Conservation (phyloP, 2,329 filamentous ascomycete species). For the Emmonsiellopsis sp. region DNA sequence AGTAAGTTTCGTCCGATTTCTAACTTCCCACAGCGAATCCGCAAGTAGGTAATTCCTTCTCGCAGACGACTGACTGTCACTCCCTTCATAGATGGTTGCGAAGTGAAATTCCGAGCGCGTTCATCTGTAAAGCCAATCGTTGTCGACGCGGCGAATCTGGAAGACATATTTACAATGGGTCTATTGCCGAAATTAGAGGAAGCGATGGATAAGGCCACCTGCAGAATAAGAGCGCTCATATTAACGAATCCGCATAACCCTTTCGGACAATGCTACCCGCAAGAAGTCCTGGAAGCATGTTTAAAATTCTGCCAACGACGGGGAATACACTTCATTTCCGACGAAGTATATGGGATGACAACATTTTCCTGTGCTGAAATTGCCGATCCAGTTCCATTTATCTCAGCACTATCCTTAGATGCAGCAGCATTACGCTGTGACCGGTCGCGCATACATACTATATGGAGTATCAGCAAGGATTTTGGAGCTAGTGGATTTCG, state of each 20-base stretch:
- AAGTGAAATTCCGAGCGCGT: conserved; percentile 11
- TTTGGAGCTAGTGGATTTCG: conserved; percentile 15
- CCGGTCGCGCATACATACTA: conserved; percentile 13
- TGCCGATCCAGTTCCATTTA: conserved; percentile 9
- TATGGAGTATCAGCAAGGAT: conserved; percentile 16
- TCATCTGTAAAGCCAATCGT: conserved; percentile 12
- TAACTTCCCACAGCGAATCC: neutral
- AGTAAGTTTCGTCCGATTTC: conserved; percentile 11
- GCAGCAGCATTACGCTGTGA: conserved; percentile 10
- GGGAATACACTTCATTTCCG: conserved; percentile 20
- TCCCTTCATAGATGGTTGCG: conserved; percentile 13
- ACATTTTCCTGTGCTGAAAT: conserved; percentile 12
- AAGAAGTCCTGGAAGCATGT: conserved; percentile 12
- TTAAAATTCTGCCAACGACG: conserved; percentile 16
- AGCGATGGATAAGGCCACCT: conserved; percentile 9
- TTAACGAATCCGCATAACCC: conserved; percentile 21
- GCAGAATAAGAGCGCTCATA: conserved; percentile 15
- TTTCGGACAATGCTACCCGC: conserved; percentile 18
- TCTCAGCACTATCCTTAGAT: conserved; percentile 13
- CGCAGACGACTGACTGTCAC: neutral
- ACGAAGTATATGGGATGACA: conserved; percentile 20
- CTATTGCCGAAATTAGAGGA: conserved; percentile 11
- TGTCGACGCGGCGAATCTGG: conserved; percentile 12
- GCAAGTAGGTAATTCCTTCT: neutral
- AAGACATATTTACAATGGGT: conserved; percentile 9